Evolutionary conservation across 1,284 basidiomycete genomes (phyloP), one percentile per base, ranked within the genome.

Genomic region (Rhodofomes roseus): DNA sequence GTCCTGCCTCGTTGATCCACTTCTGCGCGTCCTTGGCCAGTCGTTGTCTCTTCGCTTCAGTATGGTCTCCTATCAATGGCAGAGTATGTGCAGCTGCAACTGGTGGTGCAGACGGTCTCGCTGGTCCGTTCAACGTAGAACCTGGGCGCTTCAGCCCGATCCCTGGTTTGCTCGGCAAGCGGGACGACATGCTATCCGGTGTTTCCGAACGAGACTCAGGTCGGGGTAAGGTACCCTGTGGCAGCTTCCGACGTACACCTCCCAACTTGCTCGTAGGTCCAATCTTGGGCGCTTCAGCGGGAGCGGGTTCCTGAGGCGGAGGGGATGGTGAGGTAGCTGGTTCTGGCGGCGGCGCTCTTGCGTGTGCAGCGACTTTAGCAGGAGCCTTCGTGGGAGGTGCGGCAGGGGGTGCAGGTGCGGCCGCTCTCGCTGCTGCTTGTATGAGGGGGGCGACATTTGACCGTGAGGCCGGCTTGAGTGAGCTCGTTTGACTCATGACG

Each of bases 391-490:
- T 63, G 40, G 75, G 55, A 8, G 61, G 58, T 4, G 31, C 31
- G 11, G 66, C 58, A 55, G 71, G 65, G 22, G 74, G 58, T 27
- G 72, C 57, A 11, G 74, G 63, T 0, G 74, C 66, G 2, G 68
- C 55, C 18, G 81, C 78, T 36, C 85, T 82, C 36, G 89, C 85
- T 20, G 89, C 85, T 20, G 87, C 85, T 70, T 98, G 93, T 61
- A 99, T 93, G 27, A 98, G 78, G 4, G 96, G 95, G 8, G 92
- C 75, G 4, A 95, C 94, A 16, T 90, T 90, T 40, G 86, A 80
- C 61, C 89, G 87, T 12, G 96, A 97, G 0, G 97, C 97, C 18
- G 96, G 90, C 73, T 99, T 99, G 62, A 99, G 80, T 1, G 86
- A 85, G 61, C 83, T 87, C 2, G 95, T 91, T 73, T 95, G 89